Evolutionary conservation across 179 eudicot species (phyloP).

Genomic region (Silene vulgaris): DNA sequence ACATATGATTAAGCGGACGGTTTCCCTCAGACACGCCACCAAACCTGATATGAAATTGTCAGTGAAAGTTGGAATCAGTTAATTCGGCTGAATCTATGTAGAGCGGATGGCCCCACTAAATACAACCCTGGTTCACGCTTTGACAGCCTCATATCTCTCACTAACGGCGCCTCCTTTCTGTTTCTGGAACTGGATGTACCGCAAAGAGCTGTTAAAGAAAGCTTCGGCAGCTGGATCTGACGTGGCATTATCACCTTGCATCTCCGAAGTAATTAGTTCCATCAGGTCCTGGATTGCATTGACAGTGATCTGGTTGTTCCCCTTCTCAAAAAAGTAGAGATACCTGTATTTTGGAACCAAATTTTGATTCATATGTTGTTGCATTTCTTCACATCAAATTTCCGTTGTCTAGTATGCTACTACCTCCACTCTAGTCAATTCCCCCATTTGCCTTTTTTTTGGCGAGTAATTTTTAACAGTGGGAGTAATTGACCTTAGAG

Average conservation of each 20-base stretch:
- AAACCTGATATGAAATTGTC: constrained; percentile 2
- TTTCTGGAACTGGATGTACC: constrained; percentile 88
- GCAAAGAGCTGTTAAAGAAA: constrained; percentile 74
- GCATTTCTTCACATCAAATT: background rate
- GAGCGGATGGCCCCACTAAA: constrained; percentile 15
- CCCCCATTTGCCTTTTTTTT: background rate
- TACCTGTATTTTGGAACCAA: constrained; percentile 47
- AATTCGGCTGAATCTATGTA: background rate
- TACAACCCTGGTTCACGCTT: constrained; percentile 31
- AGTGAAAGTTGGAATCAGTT: constrained; percentile 8
- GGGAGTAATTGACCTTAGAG: background rate
- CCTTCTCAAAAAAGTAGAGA: constrained; percentile 91
- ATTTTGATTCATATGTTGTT: background rate
- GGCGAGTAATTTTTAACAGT: background rate
- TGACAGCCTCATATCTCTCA: constrained; percentile 71
- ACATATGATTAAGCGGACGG: background rate
- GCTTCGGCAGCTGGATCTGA: constrained; percentile 72
- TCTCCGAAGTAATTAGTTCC: constrained; percentile 74
- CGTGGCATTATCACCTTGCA: constrained; percentile 53
- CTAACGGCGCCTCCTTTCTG: constrained; percentile 90
- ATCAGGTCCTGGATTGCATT: constrained; percentile 69
- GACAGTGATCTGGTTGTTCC: constrained; percentile 72
- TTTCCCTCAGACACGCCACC: too few species aligned
- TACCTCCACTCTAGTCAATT: background rate
- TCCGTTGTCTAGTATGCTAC: background rate